Evolutionary conservation across 352 stramenopile species (phyloP).

Genomic region (Plasmopara muralis): DNA sequence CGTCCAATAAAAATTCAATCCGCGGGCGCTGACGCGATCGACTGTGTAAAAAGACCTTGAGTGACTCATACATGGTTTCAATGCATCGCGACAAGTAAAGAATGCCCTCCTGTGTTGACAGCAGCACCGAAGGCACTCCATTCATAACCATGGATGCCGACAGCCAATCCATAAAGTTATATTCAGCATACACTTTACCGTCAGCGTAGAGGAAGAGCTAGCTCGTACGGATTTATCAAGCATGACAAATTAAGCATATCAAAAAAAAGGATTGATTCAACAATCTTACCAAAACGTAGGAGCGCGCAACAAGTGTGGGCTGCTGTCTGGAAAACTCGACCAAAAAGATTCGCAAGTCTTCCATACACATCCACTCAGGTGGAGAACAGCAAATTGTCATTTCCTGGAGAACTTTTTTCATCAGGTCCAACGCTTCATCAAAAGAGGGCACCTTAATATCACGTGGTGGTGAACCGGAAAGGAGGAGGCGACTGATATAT

Average conservation of each 20-base stretch:
- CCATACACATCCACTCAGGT: constrained; percentile 63
- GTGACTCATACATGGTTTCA: constrained; percentile 78
- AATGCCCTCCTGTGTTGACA: constrained; percentile 81
- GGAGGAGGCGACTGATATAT: constrained; percentile 59
- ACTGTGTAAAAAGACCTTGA: constrained; percentile 77
- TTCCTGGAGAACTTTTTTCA: constrained; percentile 48
- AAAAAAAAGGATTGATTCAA: neutral
- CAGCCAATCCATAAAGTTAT: constrained; percentile 83
- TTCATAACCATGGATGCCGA: constrained; percentile 76
- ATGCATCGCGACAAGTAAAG: constrained; percentile 67
- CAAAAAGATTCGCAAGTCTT: constrained; percentile 76
- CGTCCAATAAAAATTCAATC: constrained; percentile 76
- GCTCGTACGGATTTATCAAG: constrained; percentile 2
- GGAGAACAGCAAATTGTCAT: constrained; percentile 53
- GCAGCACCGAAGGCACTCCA: constrained; percentile 67
- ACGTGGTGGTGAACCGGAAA: constrained; percentile 61
- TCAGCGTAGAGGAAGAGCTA: constrained; percentile 82
- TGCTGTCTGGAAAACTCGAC: constrained; percentile 61
- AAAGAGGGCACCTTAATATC: constrained; percentile 58
- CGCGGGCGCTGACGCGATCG: constrained; percentile 70
- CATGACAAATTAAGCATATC: constrained; percentile 1
- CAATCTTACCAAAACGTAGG: constrained; percentile 69
- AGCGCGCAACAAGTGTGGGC: constrained; percentile 65
- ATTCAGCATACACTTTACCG: constrained; percentile 79
- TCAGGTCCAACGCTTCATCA: constrained; percentile 43